Evolutionary conservation across 495 filamentous ascomycete species (phyloP), one percentile per base, ranked within the genome.

Genomic region (Neurospora africana): DNA sequence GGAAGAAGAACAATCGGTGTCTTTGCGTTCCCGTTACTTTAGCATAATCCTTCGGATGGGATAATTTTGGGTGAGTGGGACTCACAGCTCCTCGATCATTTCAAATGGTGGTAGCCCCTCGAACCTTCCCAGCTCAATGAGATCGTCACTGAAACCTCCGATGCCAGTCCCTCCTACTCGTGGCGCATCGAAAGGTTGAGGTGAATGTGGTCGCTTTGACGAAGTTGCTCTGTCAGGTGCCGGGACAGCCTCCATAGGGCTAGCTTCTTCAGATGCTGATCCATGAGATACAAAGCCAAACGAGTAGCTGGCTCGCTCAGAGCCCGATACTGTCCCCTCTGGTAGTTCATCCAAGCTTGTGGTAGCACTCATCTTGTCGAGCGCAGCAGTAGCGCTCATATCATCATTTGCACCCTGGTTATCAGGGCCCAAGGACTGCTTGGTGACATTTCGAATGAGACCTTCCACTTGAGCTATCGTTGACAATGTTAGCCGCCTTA

Each of bases 51-150:
- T 27, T 19, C 5, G 33, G n/a, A 17, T 38, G 41, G 53, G 19
- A 17, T 7, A 30, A 1, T 38, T 68, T 38, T 3, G 37, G 68
- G 43, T 38, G 21, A 17, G 10, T n/a, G n/a, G 37, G 8, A 73
- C 84, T 73, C 76, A 85, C 84, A 86, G 77, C 1, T 84, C 84
- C 74, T 86, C 84, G 61, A 85, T 83, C 72, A 86, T 76, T 69
- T 84, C 79, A 33, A 79, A 77, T 35, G 83, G 83, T 1, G 84
- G 83, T 21, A 84, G 71, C 6, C 78, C 74, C 76, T 86, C 84
- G 36, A 79, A 83, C 67, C 81, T 74, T 44, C 83, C 83, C 8
- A 84, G 79, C 19, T 76, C 77, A 19, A 85, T 73, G 36, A 86
- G 73, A 37, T 82, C 78, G 38, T 65, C 27, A 35, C 74, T 70